Evolutionary conservation across 495 filamentous ascomycete species (phyloP).

Genomic region (Platismatia glauca): DNA sequence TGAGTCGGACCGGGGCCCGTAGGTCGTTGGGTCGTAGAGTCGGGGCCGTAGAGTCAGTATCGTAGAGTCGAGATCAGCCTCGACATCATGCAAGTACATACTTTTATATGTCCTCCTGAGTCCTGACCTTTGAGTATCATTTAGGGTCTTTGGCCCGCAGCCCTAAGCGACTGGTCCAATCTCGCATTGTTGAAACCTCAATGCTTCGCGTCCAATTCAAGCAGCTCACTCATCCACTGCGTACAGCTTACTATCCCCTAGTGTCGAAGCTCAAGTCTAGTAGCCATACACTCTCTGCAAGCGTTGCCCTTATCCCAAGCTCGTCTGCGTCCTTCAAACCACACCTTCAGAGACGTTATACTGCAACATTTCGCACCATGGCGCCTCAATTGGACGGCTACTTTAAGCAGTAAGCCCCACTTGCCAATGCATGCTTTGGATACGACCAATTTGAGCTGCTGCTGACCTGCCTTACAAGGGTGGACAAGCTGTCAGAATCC

Average conservation of each 20-base stretch:
- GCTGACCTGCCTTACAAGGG: conserved; percentile 34
- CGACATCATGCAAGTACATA: neutral
- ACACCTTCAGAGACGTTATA: conserved; percentile 1
- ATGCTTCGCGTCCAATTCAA: neutral
- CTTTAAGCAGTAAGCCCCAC: conserved; percentile 58
- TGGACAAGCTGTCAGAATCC: conserved; percentile 65
- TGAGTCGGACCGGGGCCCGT: too few relatives aligned
- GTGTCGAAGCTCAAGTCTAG: neutral
- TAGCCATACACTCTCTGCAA: neutral
- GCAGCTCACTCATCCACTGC: neutral
- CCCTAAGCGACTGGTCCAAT: neutral
- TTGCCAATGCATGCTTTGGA: neutral
- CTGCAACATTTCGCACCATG: conserved; percentile 47
- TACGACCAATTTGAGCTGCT: neutral
- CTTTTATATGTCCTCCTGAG: neutral
- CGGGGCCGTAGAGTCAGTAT: too few relatives aligned
- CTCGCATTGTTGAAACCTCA: neutral
- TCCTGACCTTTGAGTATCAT: too few relatives aligned
- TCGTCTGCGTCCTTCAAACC: neutral
- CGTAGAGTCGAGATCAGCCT: too few relatives aligned
- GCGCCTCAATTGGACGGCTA: conserved; percentile 74
- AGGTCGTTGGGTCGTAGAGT: too few relatives aligned
- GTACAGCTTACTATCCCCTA: neutral
- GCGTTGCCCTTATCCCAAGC: neutral
- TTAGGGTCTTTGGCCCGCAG: neutral